Percentiles rank a stretch among this genome's conserved stretches.
Evolutionary conservation across 768 basidiomycete species (phyloP).

Genomic region (Leucocoprinus birnbaumii): DNA sequence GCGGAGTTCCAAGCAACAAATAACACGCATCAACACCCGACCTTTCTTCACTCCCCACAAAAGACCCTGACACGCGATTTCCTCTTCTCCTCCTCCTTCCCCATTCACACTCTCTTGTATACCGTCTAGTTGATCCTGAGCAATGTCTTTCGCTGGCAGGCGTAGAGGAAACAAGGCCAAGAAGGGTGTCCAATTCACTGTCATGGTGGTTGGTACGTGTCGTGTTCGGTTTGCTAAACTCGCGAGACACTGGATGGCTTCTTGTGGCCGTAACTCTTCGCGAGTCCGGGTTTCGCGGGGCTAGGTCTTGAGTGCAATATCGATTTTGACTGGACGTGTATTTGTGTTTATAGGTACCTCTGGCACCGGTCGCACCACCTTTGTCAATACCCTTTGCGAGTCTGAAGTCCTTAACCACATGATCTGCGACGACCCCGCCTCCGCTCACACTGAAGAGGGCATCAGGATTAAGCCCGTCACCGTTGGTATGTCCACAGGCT

Average conservation of each 20-base stretch:
- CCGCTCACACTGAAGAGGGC: slow-evolving; percentile 91
- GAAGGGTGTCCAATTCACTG: slow-evolving; percentile 97
- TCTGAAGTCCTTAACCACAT: slow-evolving; percentile 89
- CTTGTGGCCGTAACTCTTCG: not conserved
- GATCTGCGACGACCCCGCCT: slow-evolving; percentile 76
- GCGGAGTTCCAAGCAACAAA: slow-evolving; percentile 37
- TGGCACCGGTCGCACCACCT: slow-evolving; percentile 96
- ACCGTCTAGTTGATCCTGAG: slow-evolving; percentile 21
- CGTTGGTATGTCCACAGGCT: slow-evolving; percentile 62
- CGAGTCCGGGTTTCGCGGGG: slow-evolving; percentile 2
- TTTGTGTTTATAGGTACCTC: slow-evolving; percentile 83
- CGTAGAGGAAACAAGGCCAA: slow-evolving; percentile 94
- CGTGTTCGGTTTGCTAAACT: not conserved
- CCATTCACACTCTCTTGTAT: slow-evolving; percentile 20
- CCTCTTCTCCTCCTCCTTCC: slow-evolving; percentile 18
- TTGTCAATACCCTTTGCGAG: slow-evolving; percentile 99
- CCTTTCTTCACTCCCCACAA: slow-evolving; percentile 23
- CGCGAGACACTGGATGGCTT: slow-evolving; percentile 1
- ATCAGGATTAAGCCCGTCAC: slow-evolving; percentile 94
- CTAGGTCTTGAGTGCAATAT: slow-evolving; percentile 17
- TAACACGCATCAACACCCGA: slow-evolving; percentile 29
- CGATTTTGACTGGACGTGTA: slow-evolving; percentile 16
- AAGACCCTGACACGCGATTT: slow-evolving; percentile 18
- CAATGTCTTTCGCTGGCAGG: slow-evolving; percentile 79
- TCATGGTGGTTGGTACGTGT: slow-evolving; percentile 94